Evolutionary conservation across 1,139 yeast genomes (phyloP).

Genomic region (Taphrina populina): DNA sequence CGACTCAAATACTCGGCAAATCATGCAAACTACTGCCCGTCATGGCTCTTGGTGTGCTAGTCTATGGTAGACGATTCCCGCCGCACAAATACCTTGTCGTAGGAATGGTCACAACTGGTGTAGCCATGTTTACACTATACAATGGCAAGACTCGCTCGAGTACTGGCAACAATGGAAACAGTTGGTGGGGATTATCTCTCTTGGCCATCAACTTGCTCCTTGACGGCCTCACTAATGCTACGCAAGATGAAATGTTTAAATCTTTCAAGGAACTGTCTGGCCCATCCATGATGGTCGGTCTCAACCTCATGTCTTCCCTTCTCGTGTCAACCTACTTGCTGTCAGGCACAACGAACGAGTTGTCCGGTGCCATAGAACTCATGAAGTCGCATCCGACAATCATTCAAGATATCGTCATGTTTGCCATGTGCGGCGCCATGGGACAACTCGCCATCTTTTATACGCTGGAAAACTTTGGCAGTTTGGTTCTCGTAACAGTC

Average conservation of each 20-base stretch:
- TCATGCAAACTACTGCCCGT: slow-evolving; percentile 93
- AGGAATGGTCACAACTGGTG: slow-evolving; percentile 72
- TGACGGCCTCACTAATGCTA: slow-evolving; percentile 90
- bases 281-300: slow-evolving; percentile 79
- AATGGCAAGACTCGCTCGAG: slow-evolving; percentile 40
- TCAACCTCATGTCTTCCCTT: slow-evolving; percentile 60
- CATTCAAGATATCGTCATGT: slow-evolving; percentile 59
- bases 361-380: slow-evolving; percentile 52
- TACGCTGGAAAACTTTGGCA: slow-evolving; percentile 79
- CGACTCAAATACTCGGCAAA: slow-evolving; percentile 81
- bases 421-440: slow-evolving; percentile 77
- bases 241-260: slow-evolving; percentile 78
- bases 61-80: slow-evolving; percentile 74
- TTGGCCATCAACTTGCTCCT: slow-evolving; percentile 65
- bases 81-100: slow-evolving; percentile 76
- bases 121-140: slow-evolving; percentile 67
- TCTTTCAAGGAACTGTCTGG: slow-evolving; percentile 59
- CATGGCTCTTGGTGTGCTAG: slow-evolving; percentile 72
- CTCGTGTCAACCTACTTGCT: slow-evolving; percentile 49
- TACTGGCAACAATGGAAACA: slow-evolving; percentile 35
- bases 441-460: slow-evolving; percentile 91
- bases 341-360: slow-evolving; percentile 40
- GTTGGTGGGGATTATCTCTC: slow-evolving; percentile 59
- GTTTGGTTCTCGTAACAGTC: slow-evolving; percentile 80
- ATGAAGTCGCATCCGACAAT: slow-evolving; percentile 54